Conservation (phyloP, 352 stramenopile species). For the Globisporangium splendens region DNA sequence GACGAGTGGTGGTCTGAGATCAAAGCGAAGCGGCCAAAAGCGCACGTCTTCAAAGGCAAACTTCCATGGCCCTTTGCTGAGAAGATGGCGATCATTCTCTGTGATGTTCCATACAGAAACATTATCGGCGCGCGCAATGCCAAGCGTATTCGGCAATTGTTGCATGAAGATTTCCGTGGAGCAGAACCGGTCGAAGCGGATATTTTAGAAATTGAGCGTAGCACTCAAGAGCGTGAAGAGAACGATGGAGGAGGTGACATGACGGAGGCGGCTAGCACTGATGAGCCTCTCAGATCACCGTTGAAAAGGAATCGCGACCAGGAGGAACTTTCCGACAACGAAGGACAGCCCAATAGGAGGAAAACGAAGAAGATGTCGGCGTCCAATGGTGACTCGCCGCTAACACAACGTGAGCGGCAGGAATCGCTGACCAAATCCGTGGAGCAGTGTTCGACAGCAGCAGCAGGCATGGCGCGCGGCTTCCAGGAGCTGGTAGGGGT, state of each 20-base stretch:
- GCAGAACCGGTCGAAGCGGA: background rate
- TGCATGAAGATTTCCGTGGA: conserved; percentile 9
- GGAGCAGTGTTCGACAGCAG: conserved; percentile 45
- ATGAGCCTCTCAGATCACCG: background rate
- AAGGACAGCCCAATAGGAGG: conserved; percentile 1
- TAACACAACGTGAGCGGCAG: background rate
- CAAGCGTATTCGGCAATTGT: conserved; percentile 21
- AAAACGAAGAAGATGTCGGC: background rate
- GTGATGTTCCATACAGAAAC: conserved; percentile 18
- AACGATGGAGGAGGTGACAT: background rate
- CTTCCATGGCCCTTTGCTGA: conserved; percentile 46
- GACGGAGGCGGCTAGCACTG: background rate
- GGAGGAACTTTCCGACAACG: conserved; percentile 16
- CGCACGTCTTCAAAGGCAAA: conserved; percentile 53
- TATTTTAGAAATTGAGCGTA: background rate
- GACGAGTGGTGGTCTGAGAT: conserved; percentile 49
- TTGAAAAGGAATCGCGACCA: conserved; percentile 4
- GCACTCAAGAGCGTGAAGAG: conserved; percentile 11
- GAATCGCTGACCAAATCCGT: conserved; percentile 34
- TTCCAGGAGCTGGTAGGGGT: conserved; percentile 38
- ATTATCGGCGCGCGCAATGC: conserved; percentile 14
- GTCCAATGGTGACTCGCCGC: background rate
- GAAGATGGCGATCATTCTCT: conserved; percentile 44
- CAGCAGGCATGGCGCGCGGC: conserved; percentile 36
- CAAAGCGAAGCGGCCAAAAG: conserved; percentile 40